phyloP scores from a whole-genome alignment of 176 grass and related monocot genomes.

The Carex kokanica region DNA sequence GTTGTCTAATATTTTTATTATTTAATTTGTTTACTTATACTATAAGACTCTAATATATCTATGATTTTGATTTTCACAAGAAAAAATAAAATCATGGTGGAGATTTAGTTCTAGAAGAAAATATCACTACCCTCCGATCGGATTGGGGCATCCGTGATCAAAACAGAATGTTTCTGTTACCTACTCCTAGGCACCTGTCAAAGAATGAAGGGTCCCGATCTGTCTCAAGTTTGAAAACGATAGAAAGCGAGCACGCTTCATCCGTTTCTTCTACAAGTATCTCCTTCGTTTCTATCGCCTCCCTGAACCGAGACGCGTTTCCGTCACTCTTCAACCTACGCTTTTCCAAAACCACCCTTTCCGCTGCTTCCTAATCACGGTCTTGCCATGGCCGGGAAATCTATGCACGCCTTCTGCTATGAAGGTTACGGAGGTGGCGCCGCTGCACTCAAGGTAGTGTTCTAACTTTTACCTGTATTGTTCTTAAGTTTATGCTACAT shows the following conservation, averaged over 20 bases:
- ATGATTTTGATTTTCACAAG: too few species aligned
- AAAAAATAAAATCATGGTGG: too few species aligned
- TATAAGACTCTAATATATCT: too few species aligned
- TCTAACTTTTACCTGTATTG: neutral
- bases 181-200: too few species aligned
- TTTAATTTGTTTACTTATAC: too few species aligned
- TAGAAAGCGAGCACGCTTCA: neutral
- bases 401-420: conserved; percentile 35
- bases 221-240: too few species aligned
- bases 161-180: too few species aligned
- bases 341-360: neutral
- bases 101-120: too few species aligned
- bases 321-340: neutral
- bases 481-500: neutral
- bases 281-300: neutral
- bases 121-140: too few species aligned
- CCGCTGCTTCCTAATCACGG: neutral
- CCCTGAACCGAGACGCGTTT: neutral
- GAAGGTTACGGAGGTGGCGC: conserved; percentile 30
- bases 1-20: too few species aligned
- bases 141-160: too few species aligned
- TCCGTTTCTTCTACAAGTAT: neutral
- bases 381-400: conserved; percentile 5
- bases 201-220: too few species aligned
- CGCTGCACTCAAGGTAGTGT: conserved; percentile 30